phyloP scores from a whole-genome alignment of 2,329 filamentous ascomycete species.

The Neocucurbitaria cava region DNA sequence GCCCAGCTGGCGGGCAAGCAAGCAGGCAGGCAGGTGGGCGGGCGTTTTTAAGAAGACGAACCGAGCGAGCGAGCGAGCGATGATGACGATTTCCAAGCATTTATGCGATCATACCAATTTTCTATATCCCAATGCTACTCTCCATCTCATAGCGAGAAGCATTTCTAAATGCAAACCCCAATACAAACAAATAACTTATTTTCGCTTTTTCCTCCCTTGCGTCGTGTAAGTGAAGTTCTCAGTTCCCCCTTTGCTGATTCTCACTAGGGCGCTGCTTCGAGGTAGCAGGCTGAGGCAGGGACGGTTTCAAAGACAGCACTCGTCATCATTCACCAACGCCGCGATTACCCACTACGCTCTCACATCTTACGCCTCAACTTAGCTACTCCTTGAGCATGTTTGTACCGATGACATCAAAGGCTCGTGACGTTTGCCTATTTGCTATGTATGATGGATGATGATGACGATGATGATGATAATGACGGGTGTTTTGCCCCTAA shows the following conservation, averaged over 20 bases:
- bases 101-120: not conserved
- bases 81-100: not conserved
- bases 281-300: not conserved
- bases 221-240: not conserved
- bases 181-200: not conserved
- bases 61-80: not conserved
- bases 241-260: no score
- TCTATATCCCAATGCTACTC: not conserved
- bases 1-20: no score
- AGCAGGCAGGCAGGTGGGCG: not conserved
- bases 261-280: no score
- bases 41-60: not conserved
- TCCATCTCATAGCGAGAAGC: no score
- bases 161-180: not conserved
- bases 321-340: not conserved
- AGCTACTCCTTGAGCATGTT: not conserved
- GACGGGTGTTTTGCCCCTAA: not conserved
- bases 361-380: conserved; percentile 9
- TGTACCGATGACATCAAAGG: not conserved
- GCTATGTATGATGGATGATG: no score
- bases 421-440: no score
- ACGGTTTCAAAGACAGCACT: conserved; percentile 2
- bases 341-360: not conserved
- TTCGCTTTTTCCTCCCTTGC: not conserved
- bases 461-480: not conserved